phyloP scores from a whole-genome alignment of 2,329 filamentous ascomycete genomes.

The Macrophomina phaseolina region DNA sequence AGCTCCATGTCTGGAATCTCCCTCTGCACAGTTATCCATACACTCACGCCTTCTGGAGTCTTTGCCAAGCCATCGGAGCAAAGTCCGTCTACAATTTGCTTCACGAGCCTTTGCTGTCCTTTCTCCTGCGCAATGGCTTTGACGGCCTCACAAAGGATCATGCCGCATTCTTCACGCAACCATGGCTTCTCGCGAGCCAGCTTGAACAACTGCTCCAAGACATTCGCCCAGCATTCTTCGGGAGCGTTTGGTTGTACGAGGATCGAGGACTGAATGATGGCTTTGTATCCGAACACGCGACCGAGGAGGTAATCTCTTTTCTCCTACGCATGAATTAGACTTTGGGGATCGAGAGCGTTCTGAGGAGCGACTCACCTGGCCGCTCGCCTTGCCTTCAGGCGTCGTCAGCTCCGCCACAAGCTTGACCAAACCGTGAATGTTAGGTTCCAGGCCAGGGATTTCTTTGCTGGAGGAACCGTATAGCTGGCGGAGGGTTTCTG shows the following conservation, averaged over 20 bases:
- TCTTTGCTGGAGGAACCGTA: constrained; percentile 55
- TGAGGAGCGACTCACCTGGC: constrained; percentile 52
- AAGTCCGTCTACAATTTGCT: constrained; percentile 67
- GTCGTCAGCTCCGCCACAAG: constrained; percentile 60
- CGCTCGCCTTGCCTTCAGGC: constrained; percentile 57
- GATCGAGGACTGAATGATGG: constrained; percentile 79
- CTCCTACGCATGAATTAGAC: constrained; percentile 65
- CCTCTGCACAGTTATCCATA: constrained; percentile 77
- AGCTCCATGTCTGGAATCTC: constrained; percentile 68
- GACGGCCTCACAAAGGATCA: constrained; percentile 76
- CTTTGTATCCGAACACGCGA: constrained; percentile 84
- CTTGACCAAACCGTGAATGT: constrained; percentile 53
- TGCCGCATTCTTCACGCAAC: constrained; percentile 87
- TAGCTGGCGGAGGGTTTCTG: constrained; percentile 77
- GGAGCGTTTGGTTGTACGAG: constrained; percentile 65
- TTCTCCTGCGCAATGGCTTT: constrained; percentile 56
- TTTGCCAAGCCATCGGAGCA: constrained; percentile 70
- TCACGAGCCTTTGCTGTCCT: constrained; percentile 61
- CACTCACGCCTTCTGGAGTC: constrained; percentile 85
- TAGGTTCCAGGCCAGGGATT: constrained; percentile 43
- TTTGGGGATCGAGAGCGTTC: background rate
- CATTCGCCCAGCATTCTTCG: constrained; percentile 63
- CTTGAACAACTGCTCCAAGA: constrained; percentile 75
- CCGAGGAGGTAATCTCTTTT: constrained; percentile 86
- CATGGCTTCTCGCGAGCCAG: constrained; percentile 83